Evolutionary conservation across 148 eudicot species (phyloP).

Genomic region (Fagopyrum esculentum): DNA sequence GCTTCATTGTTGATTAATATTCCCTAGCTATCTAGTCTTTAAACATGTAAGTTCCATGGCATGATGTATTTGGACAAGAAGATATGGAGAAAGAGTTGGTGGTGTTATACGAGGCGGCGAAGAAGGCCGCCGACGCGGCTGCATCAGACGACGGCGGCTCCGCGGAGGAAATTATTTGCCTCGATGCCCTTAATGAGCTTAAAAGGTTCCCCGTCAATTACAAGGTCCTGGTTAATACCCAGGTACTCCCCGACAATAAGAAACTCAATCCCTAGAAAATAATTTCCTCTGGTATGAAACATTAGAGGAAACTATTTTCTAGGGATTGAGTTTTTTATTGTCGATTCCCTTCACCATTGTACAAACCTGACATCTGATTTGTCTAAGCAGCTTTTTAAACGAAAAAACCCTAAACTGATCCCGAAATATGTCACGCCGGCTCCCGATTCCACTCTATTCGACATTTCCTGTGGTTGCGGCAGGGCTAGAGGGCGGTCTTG

Average conservation of each 20-base stretch:
- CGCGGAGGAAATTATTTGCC: constrained; percentile 50
- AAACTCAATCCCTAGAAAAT: too few species aligned
- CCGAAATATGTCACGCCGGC: too few species aligned
- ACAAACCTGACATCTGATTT: too few species aligned
- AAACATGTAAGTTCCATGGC: background rate
- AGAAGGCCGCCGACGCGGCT: constrained; percentile 60
- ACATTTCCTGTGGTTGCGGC: too few species aligned
- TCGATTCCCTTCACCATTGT: too few species aligned
- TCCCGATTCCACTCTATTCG: too few species aligned
- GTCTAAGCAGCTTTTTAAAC: too few species aligned
- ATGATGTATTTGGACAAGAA: background rate
- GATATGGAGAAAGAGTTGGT: constrained; percentile 54
- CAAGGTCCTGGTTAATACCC: constrained; percentile 58
- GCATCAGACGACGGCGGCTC: constrained; percentile 23
- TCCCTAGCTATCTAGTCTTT: background rate
- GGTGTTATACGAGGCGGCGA: constrained; percentile 51
- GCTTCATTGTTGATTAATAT: background rate
- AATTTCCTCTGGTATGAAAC: too few species aligned
- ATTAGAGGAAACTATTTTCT: too few species aligned
- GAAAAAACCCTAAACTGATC: too few species aligned
- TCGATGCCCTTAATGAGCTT: constrained; percentile 51
- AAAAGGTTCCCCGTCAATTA: constrained; percentile 59
- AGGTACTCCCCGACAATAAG: constrained; percentile 47
- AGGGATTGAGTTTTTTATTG: too few species aligned
- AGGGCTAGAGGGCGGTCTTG: too few species aligned